Evolutionary conservation across 2,329 filamentous ascomycete species (phyloP), one percentile per base, ranked within the genome.

Genomic region (Hypoxylon sp.): DNA sequence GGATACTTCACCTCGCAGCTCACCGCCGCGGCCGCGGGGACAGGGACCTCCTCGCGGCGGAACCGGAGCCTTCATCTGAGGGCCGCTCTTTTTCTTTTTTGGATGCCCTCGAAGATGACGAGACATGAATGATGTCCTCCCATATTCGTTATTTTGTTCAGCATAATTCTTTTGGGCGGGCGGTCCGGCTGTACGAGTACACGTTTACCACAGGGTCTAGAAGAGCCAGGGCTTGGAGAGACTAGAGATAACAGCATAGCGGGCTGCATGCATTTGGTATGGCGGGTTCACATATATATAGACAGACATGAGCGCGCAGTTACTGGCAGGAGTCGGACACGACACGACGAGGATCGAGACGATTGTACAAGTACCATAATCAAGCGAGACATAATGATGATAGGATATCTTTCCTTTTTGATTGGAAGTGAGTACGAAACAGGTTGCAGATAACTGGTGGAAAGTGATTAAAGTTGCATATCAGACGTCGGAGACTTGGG

Each of bases 61-160:
- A 53, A 42, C 47, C 15, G 55, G 41, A 10, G 59, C 59, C 8
- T 70, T 61, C 20, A 53, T 58, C 21, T 60, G 26, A 55, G 40
- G 40, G 38, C 15, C 20, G 26, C 18, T 27, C 20, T 45, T 29
- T 47, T 58, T n/a, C n/a, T n/a, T n/a, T n/a, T n/a, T n/a, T n/a
- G n/a, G n/a, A n/a, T n/a, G n/a, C n/a, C n/a, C n/a, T n/a, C n/a
- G n/a, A n/a, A 54, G 18, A 65, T 67, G 38, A 69, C 63, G 67
- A 70, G 65, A 66, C 56, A 69, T 65, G 67, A 70, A 38, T 52
- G 51, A 61, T 52, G 50, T 58, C 51, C n/a, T n/a, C n/a, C n/a
- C 60, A 59, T 49, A 42, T 62, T 54, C 60, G 48, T 65, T 65
- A 59, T 64, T 64, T 60, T 63, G 51, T 37, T 57, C 63, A 62